Evolutionary conservation across 306 rosid species (phyloP), one percentile per base, ranked within the genome.

Genomic region (Alnus rubra): DNA sequence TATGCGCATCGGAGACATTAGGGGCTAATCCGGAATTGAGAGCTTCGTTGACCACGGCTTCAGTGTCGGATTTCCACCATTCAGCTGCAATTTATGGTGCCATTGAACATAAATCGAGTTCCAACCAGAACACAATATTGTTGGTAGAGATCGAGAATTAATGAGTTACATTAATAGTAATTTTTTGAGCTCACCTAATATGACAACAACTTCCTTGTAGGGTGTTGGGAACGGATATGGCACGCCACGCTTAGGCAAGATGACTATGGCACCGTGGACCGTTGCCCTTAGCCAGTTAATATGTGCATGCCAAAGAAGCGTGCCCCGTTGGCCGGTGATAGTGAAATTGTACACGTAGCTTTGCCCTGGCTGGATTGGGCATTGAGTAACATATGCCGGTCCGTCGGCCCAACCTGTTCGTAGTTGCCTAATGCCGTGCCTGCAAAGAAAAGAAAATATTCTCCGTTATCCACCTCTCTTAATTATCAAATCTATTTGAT

Each of bases 11-110:
- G 2, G 98, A 94, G 3, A 94, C 97, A 74, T 89, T 92, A 31
- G 98, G 98, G 64, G 97, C 97, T 82, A 85, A 33, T 71, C 98
- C 98, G 45, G 97, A 86, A n/a, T 85, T 79, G 0, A 90, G 76
- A 68, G 98, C 98, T 86, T 92, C 92, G 77, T 94, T 94, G 82
- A 94, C 87, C 44, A 94, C 80, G 7, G 88, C 86, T 80, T 94
- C 98, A 2, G 97, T 92, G 69, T 94, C 97, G 9, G 98, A 94
- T 79, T 94, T 94, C 98, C 98, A 94, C 98, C 98, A 94, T 77
- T 92, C 98, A 77, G 84, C 98, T 93, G 81, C 71, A 83, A 81
- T 42, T 75, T 13, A 33, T 42, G 65, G 2, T 52, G 45, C 23
- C 62, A 18, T 23, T 23, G 28, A 23, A 0, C 28, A 23, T 23